A percentile compares a stretch with the other conserved stretches of the same genome.
Evolutionary conservation across 1,139 yeast species (phyloP).

Genomic region (Waltiozyma sp.): DNA sequence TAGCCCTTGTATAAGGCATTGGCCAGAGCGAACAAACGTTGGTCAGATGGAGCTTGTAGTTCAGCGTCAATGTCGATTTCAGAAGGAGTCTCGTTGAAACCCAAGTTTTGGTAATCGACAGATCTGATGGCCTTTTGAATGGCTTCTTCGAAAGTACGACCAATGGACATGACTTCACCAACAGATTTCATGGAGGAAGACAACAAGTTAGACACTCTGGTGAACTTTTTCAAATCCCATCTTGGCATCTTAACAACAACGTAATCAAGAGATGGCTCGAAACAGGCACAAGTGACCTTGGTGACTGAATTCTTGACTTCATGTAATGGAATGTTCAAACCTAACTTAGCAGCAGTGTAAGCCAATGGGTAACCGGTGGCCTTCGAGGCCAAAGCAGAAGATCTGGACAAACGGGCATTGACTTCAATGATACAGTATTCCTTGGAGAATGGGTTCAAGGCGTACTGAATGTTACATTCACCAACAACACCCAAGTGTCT

Average conservation of each 20-base stretch:
- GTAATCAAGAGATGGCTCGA: constrained; percentile 96
- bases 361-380: constrained; percentile 99
- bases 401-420: constrained; percentile 93
- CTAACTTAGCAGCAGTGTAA: constrained; percentile 95
- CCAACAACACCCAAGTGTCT: constrained; percentile 99
- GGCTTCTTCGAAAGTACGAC: constrained; percentile 96
- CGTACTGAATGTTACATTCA: constrained; percentile 98
- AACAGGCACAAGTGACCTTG: constrained; percentile 90
- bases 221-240: constrained; percentile 96
- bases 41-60: constrained; percentile 91
- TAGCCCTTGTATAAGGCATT: constrained; percentile 82
- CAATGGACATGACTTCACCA: constrained; percentile 98
- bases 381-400: constrained; percentile 96
- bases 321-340: constrained; percentile 84
- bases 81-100: constrained; percentile 83
- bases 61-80: constrained; percentile 85
- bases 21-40: constrained; percentile 93
- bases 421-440: constrained; percentile 98
- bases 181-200: constrained; percentile 97
- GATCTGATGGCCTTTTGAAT: constrained; percentile 97
- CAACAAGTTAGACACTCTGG: constrained; percentile 79
- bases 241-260: constrained; percentile 97
- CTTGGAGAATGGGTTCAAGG: constrained; percentile 85
- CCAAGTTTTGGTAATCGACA: constrained; percentile 88
- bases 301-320: constrained; percentile 93